phyloP scores from a whole-genome alignment of 345 rosid species.

The Murraya paniculata region DNA sequence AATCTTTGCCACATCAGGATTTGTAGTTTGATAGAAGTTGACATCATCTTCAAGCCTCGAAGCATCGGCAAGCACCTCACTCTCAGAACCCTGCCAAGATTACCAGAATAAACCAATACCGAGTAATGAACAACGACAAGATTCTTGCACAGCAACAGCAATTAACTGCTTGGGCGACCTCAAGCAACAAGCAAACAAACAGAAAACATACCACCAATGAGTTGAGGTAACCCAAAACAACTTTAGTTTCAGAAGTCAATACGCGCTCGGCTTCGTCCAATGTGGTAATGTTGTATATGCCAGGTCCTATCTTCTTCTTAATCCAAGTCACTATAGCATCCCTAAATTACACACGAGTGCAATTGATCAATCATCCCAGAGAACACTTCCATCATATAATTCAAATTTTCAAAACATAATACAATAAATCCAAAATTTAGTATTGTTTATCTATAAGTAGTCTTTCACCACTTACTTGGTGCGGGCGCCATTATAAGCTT shows the following conservation, averaged over 20 bases:
- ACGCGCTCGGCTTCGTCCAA: constrained; percentile 80
- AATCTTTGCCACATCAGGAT: constrained; percentile 87
- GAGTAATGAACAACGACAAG: background rate
- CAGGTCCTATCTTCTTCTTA: constrained; percentile 94
- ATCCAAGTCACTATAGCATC: constrained; percentile 93
- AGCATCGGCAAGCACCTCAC: constrained; percentile 81
- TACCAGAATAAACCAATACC: background rate
- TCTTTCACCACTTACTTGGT: constrained; percentile 57
- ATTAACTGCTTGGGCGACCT: background rate
- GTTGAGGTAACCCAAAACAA: constrained; percentile 82
- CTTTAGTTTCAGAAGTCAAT: constrained; percentile 70
- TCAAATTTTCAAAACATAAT: background rate
- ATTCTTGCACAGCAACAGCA: background rate
- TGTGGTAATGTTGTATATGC: constrained; percentile 70
- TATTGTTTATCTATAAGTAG: background rate
- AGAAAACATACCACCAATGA: constrained; percentile 67
- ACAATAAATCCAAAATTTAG: background rate
- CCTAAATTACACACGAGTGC: constrained; percentile 35
- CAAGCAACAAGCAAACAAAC: background rate
- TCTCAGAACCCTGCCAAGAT: constrained; percentile 63
- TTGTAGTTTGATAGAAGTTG: constrained; percentile 84
- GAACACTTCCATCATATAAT: background rate
- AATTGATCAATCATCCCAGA: background rate
- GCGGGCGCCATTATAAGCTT: constrained; percentile 74
- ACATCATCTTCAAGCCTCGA: constrained; percentile 90